phyloP scores from a whole-genome alignment of 164 flowering plant species.

The Vitis rupestris region DNA sequence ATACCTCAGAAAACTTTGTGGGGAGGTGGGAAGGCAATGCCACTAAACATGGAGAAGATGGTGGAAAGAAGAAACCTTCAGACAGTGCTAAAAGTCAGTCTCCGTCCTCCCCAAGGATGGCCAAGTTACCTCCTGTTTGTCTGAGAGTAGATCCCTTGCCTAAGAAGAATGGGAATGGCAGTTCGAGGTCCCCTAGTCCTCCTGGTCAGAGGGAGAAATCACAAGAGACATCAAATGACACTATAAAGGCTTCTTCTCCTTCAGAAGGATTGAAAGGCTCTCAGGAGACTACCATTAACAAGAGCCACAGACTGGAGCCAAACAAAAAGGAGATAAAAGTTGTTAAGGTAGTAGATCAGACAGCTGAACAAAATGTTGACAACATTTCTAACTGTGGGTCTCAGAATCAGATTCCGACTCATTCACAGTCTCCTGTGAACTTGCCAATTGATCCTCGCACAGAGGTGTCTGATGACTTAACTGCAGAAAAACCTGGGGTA shows the following conservation, averaged over 20 bases:
- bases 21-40: conserved; percentile 4
- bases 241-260: not conserved
- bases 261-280: not conserved
- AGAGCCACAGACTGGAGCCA: conserved; percentile 9
- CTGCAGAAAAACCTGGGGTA: not conserved
- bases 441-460: not conserved
- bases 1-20: conserved; percentile 3
- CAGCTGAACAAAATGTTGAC: not conserved
- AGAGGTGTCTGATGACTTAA: not conserved
- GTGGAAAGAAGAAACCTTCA: conserved; percentile 12
- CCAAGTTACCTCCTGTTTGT: conserved; percentile 74
- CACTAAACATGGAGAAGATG: conserved; percentile 10
- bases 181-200: conserved; percentile 59
- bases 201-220: conserved; percentile 26
- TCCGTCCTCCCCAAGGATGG: conserved; percentile 37
- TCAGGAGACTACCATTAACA: not conserved
- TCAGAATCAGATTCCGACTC: not conserved
- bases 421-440: not conserved
- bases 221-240: not conserved
- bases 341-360: conserved; percentile 15
- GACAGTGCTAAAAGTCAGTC: conserved; percentile 19
- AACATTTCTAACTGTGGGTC: not conserved
- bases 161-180: conserved; percentile 40
- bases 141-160: conserved; percentile 76
- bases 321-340: conserved; percentile 7